These are phyloP conservation scores for Oryza punctata DNA, from an alignment of 176 grass and related monocot genomes.

Conservation along the genomic window DNA sequence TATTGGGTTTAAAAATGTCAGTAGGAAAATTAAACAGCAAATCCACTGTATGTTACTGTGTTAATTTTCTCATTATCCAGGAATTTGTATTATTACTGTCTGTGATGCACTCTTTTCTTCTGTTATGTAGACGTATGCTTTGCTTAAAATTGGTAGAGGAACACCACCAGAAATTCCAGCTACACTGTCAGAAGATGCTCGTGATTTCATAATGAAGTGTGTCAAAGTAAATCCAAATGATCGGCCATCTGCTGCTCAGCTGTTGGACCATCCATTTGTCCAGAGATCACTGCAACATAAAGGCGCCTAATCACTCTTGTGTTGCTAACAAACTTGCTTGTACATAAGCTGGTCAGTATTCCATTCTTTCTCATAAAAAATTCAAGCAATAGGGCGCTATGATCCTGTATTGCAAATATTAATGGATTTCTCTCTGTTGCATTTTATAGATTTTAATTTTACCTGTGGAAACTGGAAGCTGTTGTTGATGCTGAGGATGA, in stretches of 20 bases:
- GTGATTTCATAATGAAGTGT: constrained; percentile 78
- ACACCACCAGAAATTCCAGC: constrained; percentile 65
- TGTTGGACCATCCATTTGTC: constrained; percentile 85
- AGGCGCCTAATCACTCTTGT: background rate
- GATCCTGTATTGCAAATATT: constrained; percentile 4
- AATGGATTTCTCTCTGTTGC: background rate
- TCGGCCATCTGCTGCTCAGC: constrained; percentile 64
- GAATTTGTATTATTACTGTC: constrained; percentile 3
- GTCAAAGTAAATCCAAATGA: constrained; percentile 61
- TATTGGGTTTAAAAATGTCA: background rate
- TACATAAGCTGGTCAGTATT: constrained; percentile 46
- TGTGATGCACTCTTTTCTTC: constrained; percentile 22
- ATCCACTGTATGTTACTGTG: background rate
- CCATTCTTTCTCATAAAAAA: background rate
- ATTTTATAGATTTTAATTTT: constrained; percentile 33
- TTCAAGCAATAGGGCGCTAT: background rate
- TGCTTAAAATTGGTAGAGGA: constrained; percentile 80
- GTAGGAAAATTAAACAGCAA: background rate
- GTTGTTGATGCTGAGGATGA: constrained; percentile 21
- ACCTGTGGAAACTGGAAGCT: constrained; percentile 6
- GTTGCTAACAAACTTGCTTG: constrained; percentile 37
- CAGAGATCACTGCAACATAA: constrained; percentile 40
- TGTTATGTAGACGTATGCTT: constrained; percentile 62
- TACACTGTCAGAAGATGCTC: constrained; percentile 64
- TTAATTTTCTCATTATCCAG: constrained; percentile 4